Conservation (phyloP, 371 early-diverging fungal genomes). For the Thermomucor indicae-seudaticae region DNA sequence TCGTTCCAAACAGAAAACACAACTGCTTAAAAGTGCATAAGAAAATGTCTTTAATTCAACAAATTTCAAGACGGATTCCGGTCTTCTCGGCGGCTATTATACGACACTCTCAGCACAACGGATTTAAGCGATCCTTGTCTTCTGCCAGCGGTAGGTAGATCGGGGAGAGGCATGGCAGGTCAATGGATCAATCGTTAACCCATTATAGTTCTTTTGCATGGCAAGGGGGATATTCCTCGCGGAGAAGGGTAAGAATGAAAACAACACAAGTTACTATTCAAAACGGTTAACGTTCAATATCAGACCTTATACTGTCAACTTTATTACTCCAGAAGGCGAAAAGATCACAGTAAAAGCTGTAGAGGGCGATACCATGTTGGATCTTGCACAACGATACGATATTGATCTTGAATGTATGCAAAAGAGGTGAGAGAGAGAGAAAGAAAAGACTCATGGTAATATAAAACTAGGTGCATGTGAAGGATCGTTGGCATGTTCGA, state of each 20-base stretch:
- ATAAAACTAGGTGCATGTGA: conserved; percentile 89
- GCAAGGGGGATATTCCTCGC: conserved; percentile 21
- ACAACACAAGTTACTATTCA: neutral
- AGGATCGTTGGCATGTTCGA: conserved; percentile 94
- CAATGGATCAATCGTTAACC: neutral
- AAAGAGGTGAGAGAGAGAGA: neutral
- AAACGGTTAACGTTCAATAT: neutral
- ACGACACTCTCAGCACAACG: no score
- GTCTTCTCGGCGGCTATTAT: no score
- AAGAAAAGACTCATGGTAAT: neutral
- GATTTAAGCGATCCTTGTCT: no score
- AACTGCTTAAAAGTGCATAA: no score
- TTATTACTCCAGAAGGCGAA: conserved; percentile 74
- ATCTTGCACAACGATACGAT: conserved; percentile 93
- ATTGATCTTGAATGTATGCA: conserved; percentile 91
- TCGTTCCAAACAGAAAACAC: no score
- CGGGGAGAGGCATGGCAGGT: neutral
- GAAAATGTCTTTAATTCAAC: no score
- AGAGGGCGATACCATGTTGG: conserved; percentile 88
- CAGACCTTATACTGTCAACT: conserved; percentile 56
- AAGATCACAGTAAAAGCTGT: conserved; percentile 72
- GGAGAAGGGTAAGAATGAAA: conserved; percentile 30
- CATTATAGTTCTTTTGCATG: conserved; percentile 25
- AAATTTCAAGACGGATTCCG: no score
- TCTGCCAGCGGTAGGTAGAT: conserved; percentile 5